Evolutionary conservation across 148 eudicot species (phyloP).

Genomic region (Silene latifolia): DNA sequence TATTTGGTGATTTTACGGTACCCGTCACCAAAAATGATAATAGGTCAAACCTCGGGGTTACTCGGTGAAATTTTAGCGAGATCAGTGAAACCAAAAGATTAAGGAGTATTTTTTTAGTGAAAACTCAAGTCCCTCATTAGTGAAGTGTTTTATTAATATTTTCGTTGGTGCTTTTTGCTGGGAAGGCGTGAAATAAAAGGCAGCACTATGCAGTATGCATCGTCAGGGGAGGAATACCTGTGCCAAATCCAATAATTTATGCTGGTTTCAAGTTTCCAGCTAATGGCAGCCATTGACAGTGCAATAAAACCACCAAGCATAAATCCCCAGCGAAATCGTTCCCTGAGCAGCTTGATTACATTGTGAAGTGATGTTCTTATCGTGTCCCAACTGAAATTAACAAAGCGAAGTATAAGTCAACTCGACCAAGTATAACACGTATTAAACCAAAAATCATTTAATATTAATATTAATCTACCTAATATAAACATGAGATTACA

Average conservation of each 20-base stretch:
- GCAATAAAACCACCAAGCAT: constrained; percentile 59
- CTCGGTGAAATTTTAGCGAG: too few species aligned
- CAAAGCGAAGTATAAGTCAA: background rate
- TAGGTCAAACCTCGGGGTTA: too few species aligned
- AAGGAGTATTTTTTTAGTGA: too few species aligned
- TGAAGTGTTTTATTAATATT: background rate
- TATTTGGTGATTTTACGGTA: too few species aligned
- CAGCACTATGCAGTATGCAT: background rate
- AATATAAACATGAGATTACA: too few species aligned
- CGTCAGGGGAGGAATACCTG: constrained; percentile 45
- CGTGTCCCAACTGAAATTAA: constrained; percentile 51
- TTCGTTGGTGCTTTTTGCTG: background rate
- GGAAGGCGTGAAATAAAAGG: background rate
- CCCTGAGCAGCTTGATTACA: constrained; percentile 41
- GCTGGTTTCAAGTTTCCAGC: constrained; percentile 80
- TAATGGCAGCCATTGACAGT: constrained; percentile 65
- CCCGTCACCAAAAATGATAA: too few species aligned
- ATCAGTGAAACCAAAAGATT: too few species aligned
- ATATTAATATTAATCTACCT: too few species aligned
- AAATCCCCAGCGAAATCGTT: constrained; percentile 71
- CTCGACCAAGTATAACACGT: too few species aligned
- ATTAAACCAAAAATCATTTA: too few species aligned
- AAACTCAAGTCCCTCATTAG: too few species aligned
- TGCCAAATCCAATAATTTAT: constrained; percentile 93
- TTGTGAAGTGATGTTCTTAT: constrained; percentile 41